Conservation (phyloP, 768 basidiomycete genomes). For the Boletus subparvulus region DNA sequence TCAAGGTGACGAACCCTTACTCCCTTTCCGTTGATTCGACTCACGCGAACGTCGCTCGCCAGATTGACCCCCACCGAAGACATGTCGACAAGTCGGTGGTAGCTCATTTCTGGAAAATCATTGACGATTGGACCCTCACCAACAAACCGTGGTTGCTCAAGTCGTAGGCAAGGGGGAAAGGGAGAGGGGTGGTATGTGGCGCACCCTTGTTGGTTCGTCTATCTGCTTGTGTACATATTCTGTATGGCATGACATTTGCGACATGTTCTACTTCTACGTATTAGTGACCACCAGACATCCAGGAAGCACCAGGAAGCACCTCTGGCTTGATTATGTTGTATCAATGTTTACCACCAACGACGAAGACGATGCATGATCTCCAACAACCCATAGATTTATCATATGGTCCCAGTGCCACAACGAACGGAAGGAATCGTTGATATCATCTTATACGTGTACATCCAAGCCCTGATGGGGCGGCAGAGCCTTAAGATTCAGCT, state of each 20-base stretch:
- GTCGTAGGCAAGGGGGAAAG: constrained; percentile 24
- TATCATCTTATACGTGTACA: too few relatives aligned
- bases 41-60: not conserved
- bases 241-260: not conserved
- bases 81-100: constrained; percentile 95
- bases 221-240: constrained; percentile 2
- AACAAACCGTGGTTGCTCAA: constrained; percentile 79
- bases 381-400: too few relatives aligned
- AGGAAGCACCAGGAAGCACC: not conserved
- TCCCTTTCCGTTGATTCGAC: not conserved
- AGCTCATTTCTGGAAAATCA: constrained; percentile 91
- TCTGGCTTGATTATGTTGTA: not conserved
- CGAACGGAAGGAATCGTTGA: too few relatives aligned
- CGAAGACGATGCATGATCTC: not conserved
- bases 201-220: not conserved
- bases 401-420: too few relatives aligned
- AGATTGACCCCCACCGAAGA: constrained; percentile 89
- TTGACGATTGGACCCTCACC: constrained; percentile 80
- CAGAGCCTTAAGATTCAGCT: too few relatives aligned
- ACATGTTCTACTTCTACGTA: not conserved
- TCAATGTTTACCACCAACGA: not conserved
- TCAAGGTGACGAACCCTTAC: constrained; percentile 56
- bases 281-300: not conserved
- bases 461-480: too few relatives aligned
- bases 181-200: not conserved